phyloP scores from a whole-genome alignment of 2,329 filamentous ascomycete species.

The Diaporthe vaccinii region DNA sequence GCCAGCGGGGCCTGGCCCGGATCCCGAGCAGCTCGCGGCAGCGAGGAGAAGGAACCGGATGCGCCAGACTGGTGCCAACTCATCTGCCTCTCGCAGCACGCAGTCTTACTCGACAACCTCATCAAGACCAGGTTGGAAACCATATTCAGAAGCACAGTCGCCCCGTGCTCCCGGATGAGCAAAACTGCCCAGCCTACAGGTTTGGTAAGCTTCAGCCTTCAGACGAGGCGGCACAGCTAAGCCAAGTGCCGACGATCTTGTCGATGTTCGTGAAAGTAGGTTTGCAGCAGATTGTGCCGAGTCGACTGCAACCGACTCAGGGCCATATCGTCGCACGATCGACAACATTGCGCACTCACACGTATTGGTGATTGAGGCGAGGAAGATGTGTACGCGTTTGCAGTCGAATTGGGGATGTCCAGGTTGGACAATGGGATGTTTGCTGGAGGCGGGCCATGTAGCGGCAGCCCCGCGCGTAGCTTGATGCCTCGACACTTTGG shows the following conservation, averaged over 20 bases:
- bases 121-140: slow-evolving; percentile 48
- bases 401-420: neutral
- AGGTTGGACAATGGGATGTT: neutral
- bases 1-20: slow-evolving; percentile 57
- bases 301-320: neutral
- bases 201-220: neutral
- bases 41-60: slow-evolving; percentile 48
- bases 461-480: neutral
- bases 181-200: neutral
- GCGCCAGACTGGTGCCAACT: slow-evolving; percentile 40
- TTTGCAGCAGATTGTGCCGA: too few species aligned
- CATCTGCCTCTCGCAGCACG: slow-evolving; percentile 47
- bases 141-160: slow-evolving; percentile 41
- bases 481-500: neutral
- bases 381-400: neutral
- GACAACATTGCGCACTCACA: neutral
- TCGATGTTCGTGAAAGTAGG: neutral
- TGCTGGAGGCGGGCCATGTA: neutral
- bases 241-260: neutral
- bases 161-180: slow-evolving; percentile 12
- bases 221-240: neutral
- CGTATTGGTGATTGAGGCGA: neutral
- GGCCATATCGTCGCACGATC: neutral
- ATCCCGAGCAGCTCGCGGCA: slow-evolving; percentile 59
- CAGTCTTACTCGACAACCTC: slow-evolving; percentile 54